Conservation (phyloP, 208 protist species). For the Crithidia brevicula region DNA sequence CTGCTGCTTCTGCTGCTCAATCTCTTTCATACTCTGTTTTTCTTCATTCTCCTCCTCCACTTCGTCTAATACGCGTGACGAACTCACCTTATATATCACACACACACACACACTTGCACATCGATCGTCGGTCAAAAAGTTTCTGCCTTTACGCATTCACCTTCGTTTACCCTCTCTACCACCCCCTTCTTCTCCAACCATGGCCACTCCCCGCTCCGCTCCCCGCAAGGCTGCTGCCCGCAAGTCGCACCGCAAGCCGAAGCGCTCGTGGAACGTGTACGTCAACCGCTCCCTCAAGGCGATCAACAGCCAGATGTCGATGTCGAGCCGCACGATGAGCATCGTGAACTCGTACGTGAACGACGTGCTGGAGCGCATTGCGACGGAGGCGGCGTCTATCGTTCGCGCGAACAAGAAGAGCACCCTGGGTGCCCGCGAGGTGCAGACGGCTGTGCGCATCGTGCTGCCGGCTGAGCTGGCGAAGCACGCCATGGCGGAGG, state of each 20-base stretch:
- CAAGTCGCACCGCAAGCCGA: constrained; percentile 71
- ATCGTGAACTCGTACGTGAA: constrained; percentile 99
- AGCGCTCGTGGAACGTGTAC: constrained; percentile 89
- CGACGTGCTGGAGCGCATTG: constrained; percentile 98
- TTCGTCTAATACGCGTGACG: too few relatives aligned
- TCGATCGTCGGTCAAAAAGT: too few relatives aligned
- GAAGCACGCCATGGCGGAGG: constrained; percentile 99
- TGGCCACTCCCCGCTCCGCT: constrained; percentile 61
- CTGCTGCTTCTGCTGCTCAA: too few relatives aligned
- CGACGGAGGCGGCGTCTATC: constrained; percentile 93
- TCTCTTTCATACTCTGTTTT: too few relatives aligned
- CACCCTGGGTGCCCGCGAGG: constrained; percentile 95
- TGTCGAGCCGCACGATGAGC: constrained; percentile 95
- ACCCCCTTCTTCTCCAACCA: constrained; percentile 9
- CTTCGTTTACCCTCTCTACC: not conserved
- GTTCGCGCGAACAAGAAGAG: constrained; percentile 95
- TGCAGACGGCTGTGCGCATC: constrained; percentile 97
- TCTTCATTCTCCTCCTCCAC: too few relatives aligned
- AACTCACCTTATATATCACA: too few relatives aligned
- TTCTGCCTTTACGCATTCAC: not conserved
- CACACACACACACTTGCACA: too few relatives aligned
- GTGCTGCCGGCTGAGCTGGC: constrained; percentile 97
- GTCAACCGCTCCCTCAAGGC: constrained; percentile 94
- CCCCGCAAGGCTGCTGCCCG: constrained; percentile 24
- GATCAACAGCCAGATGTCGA: constrained; percentile 96